Evolutionary conservation across 2,329 filamentous ascomycete genomes (phyloP).

Genomic region (Neoscytalidium dimidiatum): DNA sequence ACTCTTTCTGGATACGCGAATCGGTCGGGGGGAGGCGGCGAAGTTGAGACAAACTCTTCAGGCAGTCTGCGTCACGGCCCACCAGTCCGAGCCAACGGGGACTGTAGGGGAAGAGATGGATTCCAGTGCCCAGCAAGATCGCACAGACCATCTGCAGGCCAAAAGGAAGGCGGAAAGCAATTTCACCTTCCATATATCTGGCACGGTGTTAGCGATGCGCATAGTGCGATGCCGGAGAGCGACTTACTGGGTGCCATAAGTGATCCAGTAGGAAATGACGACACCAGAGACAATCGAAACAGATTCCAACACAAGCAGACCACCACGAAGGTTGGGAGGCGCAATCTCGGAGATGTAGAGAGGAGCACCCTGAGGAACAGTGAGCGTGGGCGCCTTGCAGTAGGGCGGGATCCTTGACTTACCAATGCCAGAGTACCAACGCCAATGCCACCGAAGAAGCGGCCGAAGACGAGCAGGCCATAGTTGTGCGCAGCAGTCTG

Average conservation of each 20-base stretch:
- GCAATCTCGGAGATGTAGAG: constrained; percentile 81
- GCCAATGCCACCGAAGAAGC: constrained; percentile 34
- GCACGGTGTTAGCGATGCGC: not conserved
- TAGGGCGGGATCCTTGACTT: constrained; percentile 52
- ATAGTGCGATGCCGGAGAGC: no score
- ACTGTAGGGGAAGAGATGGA: constrained; percentile 36
- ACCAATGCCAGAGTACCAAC: constrained; percentile 33
- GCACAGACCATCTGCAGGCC: constrained; percentile 47
- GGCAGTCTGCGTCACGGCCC: constrained; percentile 32
- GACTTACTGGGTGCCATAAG: constrained; percentile 43
- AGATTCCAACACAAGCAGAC: constrained; percentile 47
- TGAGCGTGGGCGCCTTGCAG: constrained; percentile 47
- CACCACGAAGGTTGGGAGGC: constrained; percentile 68
- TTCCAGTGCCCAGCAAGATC: constrained; percentile 32
- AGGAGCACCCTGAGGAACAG: constrained; percentile 34
- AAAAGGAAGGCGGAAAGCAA: constrained; percentile 52
- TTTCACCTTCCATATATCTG: constrained; percentile 42
- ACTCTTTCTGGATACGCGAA: constrained; percentile 23
- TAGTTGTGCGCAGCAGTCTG: constrained; percentile 33
- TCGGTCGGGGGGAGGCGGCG: constrained; percentile 26
- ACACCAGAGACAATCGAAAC: constrained; percentile 45
- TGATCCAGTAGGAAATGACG: constrained; percentile 45
- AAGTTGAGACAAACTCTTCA: constrained; percentile 30
- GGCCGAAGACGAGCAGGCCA: constrained; percentile 32
- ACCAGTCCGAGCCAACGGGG: constrained; percentile 36